These are phyloP conservation scores for Chalciporus pseudorubinellus DNA, from an alignment of 768 basidiomycete genomes.

Conservation along the genomic window DNA sequence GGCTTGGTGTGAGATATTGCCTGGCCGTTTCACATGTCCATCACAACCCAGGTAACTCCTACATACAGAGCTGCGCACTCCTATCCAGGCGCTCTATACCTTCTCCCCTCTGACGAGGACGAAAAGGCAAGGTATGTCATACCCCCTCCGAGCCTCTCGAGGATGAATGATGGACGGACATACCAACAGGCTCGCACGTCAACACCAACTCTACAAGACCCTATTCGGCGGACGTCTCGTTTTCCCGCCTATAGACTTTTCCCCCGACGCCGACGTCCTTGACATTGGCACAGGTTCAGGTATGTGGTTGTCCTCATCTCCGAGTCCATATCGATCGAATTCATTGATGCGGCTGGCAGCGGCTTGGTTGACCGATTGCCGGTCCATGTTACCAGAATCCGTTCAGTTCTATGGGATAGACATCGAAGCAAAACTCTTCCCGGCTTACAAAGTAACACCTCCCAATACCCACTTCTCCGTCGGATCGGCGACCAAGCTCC, in stretches of 20 bases:
- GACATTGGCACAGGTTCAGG: too few species aligned
- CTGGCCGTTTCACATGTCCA: too few species aligned
- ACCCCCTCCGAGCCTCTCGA: too few species aligned
- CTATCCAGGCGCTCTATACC: conserved; percentile 16
- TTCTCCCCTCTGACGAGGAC: conserved; percentile 23
- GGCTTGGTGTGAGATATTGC: too few species aligned
- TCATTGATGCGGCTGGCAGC: background rate
- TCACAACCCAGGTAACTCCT: background rate
- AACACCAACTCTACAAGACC: conserved; percentile 20
- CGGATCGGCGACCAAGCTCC: conserved; percentile 19
- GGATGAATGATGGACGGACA: background rate
- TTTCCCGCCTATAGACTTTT: conserved; percentile 13
- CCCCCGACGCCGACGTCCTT: too few species aligned
- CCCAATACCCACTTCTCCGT: conserved; percentile 13
- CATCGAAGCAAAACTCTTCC: conserved; percentile 19
- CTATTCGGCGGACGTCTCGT: conserved; percentile 16
- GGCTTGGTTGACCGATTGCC: conserved; percentile 18
- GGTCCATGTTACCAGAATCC: conserved; percentile 6
- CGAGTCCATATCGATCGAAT: background rate
- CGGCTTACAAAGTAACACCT: background rate
- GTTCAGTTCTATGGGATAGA: conserved; percentile 25
- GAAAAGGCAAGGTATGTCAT: conserved; percentile 18
- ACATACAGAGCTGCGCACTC: conserved; percentile 12
- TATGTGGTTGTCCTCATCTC: background rate
- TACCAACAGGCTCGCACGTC: conserved; percentile 10